Evolutionary conservation across 2,329 filamentous ascomycete genomes (phyloP).

Genomic region (Fusarium bactridioides): DNA sequence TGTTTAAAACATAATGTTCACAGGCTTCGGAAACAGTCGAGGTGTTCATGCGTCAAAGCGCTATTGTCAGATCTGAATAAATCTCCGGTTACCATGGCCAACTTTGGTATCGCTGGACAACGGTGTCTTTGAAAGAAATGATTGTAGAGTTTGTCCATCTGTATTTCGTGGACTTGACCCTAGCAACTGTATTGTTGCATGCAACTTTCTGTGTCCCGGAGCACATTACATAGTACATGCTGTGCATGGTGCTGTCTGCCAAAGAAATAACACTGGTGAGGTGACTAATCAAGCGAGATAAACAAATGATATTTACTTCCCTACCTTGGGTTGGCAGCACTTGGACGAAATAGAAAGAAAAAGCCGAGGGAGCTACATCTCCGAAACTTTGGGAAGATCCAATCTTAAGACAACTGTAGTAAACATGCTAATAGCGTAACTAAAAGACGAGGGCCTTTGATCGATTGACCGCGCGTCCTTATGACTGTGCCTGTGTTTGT

Average conservation of each 20-base stretch:
- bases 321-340: background rate
- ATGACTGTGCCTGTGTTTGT: background rate
- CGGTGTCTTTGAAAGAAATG: background rate
- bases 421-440: background rate
- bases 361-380: background rate
- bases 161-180: background rate
- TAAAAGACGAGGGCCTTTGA: background rate
- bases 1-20: background rate
- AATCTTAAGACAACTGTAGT: constrained; percentile 1
- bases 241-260: background rate
- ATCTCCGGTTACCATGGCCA: background rate
- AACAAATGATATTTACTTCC: background rate
- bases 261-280: background rate
- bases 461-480: background rate
- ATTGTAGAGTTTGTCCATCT: background rate
- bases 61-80: background rate
- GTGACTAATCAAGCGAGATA: constrained; percentile 1
- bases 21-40: background rate
- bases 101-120: background rate
- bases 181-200: background rate
- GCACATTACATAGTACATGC: background rate
- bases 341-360: background rate
- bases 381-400: background rate
- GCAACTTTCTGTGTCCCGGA: background rate
- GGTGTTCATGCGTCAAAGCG: background rate